Evolutionary conservation across 371 early-diverging fungal species (phyloP).

Genomic region (Nematocida ausubeli): DNA sequence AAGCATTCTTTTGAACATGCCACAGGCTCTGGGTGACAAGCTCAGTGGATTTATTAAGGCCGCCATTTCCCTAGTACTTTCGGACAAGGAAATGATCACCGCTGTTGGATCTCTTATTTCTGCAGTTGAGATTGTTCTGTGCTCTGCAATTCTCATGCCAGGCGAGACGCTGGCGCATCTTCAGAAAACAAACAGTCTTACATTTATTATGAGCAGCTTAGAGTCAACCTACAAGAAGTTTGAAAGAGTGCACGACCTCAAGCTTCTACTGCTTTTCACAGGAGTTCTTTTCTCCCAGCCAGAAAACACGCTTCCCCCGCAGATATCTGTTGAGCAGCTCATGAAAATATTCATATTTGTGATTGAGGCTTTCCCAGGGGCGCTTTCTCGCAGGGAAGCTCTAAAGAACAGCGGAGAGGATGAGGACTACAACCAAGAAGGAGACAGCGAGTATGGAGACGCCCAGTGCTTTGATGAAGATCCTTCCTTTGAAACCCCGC

Average conservation of each 20-base stretch:
- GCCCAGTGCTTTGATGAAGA: slow-evolving; percentile 66
- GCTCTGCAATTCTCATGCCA: slow-evolving; percentile 56
- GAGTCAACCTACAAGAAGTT: slow-evolving; percentile 55
- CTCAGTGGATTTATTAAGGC: slow-evolving; percentile 36
- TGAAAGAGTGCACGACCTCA: slow-evolving; percentile 68
- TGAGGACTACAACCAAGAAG: slow-evolving; percentile 14
- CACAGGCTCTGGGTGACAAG: slow-evolving; percentile 45
- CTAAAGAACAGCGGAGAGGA: slow-evolving; percentile 59
- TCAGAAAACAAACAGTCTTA: slow-evolving; percentile 17
- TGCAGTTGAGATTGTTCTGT: slow-evolving; percentile 55
- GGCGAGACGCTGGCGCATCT: slow-evolving; percentile 21
- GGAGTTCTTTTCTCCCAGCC: slow-evolving; percentile 53
- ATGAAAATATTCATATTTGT: slow-evolving; percentile 40
- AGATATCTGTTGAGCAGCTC: slow-evolving; percentile 49
- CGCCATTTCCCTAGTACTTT: slow-evolving; percentile 41
- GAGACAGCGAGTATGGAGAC: slow-evolving; percentile 43
- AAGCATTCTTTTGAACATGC: slow-evolving; percentile 63
- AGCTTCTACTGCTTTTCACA: slow-evolving; percentile 65
- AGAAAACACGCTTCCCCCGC: slow-evolving; percentile 4
- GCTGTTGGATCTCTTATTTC: slow-evolving; percentile 60
- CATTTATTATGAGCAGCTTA: slow-evolving; percentile 47
- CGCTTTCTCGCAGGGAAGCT: slow-evolving; percentile 63
- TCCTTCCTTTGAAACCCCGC: slow-evolving; percentile 62
- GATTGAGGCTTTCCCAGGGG: slow-evolving; percentile 61
- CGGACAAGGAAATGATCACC: slow-evolving; percentile 54